A percentile compares a stretch with the other conserved stretches of the same genome.
Conservation (phyloP, 352 stramenopile genomes). For the Globisporangium abappressorium region DNA sequence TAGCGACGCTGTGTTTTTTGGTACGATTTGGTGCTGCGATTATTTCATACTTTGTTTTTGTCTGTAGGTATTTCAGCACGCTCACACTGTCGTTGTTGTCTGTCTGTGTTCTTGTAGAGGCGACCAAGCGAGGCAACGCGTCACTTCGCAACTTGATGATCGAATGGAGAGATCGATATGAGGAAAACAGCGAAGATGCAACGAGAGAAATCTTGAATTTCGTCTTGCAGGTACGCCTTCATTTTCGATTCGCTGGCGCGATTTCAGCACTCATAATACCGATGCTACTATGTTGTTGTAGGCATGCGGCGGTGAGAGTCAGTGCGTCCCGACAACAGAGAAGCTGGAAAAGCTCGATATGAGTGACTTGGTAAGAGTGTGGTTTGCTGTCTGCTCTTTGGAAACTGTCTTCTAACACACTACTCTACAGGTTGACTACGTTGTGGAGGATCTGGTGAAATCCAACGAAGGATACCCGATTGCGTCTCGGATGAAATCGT, state of each 20-base stretch:
- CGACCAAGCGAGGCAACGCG: conserved; percentile 46
- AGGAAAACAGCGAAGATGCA: conserved; percentile 47
- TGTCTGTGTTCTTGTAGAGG: conserved; percentile 33
- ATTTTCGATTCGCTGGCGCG: background rate
- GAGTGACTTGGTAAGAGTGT: conserved; percentile 41
- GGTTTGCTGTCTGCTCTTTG: background rate
- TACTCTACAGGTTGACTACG: conserved; percentile 31
- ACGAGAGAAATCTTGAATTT: conserved; percentile 79
- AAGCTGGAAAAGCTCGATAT: conserved; percentile 73
- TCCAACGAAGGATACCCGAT: conserved; percentile 66
- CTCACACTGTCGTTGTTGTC: background rate
- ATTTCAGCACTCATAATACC: background rate
- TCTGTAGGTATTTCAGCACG: background rate
- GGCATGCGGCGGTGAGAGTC: conserved; percentile 51
- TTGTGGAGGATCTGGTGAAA: conserved; percentile 65
- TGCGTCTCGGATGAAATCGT: conserved; percentile 49
- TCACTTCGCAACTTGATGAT: conserved; percentile 50
- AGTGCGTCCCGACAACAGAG: conserved; percentile 49
- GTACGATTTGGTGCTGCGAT: background rate
- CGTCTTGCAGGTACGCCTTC: conserved; percentile 44
- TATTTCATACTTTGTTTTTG: background rate
- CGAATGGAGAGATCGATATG: conserved; percentile 72
- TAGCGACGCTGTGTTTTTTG: conserved; percentile 6
- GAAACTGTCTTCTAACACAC: background rate
- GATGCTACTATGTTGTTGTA: conserved; percentile 6